A percentile compares a stretch with the other conserved stretches of the same genome.
Evolutionary conservation across 1,284 basidiomycete species (phyloP).

Genomic region (Ustanciosporium gigantosporum): DNA sequence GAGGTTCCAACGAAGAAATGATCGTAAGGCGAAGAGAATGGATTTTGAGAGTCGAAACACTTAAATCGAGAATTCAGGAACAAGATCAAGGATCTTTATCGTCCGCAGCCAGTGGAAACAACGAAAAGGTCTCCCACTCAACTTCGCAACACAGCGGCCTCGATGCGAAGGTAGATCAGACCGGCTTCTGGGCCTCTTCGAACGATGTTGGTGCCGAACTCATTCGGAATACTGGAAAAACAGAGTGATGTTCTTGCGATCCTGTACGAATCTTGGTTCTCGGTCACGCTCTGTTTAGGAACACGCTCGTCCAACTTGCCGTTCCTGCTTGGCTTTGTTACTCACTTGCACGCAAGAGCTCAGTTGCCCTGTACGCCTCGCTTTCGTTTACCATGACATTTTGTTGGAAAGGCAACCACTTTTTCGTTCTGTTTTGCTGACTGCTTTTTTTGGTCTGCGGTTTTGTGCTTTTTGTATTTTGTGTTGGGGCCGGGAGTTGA

Average conservation of each 20-base stretch:
- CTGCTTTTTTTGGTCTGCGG: too few species aligned
- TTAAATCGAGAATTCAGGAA: conserved; percentile 7
- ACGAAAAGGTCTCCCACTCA: background rate
- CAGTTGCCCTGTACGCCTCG: too few species aligned
- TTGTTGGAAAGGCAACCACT: too few species aligned
- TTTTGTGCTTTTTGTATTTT: background rate
- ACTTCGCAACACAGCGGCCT: background rate
- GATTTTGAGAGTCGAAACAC: conserved; percentile 34
- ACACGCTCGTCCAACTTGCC: too few species aligned
- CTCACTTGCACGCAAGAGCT: too few species aligned
- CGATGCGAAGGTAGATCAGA: conserved; percentile 3
- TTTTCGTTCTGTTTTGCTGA: too few species aligned
- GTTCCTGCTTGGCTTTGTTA: too few species aligned
- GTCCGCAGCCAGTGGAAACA: background rate
- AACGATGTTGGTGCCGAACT: conserved; percentile 25
- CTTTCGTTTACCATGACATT: too few species aligned
- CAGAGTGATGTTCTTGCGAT: conserved; percentile 7
- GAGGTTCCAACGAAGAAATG: conserved; percentile 48
- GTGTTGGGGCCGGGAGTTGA: background rate
- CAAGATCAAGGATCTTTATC: background rate
- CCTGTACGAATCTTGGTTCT: too few species aligned
- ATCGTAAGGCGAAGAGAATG: conserved; percentile 49
- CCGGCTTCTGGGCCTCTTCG: conserved; percentile 27
- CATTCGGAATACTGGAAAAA: conserved; percentile 14
- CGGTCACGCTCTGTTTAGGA: too few species aligned